phyloP scores from a whole-genome alignment of 1,284 basidiomycete species.

The Cutaneotrichosporon arboriforme region DNA sequence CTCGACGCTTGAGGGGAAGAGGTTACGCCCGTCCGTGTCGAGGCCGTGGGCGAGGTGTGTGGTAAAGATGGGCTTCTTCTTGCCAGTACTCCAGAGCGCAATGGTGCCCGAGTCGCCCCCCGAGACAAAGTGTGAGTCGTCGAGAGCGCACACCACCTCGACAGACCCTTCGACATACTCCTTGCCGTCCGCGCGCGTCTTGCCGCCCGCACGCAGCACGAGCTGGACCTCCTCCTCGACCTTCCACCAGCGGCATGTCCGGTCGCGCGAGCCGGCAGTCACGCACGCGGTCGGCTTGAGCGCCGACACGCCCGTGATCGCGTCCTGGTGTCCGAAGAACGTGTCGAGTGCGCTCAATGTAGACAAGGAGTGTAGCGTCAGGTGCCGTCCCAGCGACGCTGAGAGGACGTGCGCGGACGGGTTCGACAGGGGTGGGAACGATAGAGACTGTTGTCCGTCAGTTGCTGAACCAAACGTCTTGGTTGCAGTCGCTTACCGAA shows the following conservation, averaged over 20 bases:
- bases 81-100: constrained; percentile 84
- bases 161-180: constrained; percentile 74
- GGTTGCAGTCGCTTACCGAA: constrained; percentile 56
- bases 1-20: constrained; percentile 59
- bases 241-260: constrained; percentile 93
- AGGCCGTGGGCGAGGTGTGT: constrained; percentile 76
- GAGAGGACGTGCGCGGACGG: constrained; percentile 80
- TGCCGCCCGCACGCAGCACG: constrained; percentile 87
- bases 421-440: constrained; percentile 63
- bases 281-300: constrained; percentile 79
- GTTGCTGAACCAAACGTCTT: neutral
- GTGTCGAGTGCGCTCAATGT: constrained; percentile 92
- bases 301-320: constrained; percentile 69
- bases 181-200: constrained; percentile 47
- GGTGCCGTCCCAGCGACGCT: constrained; percentile 81
- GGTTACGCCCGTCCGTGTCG: constrained; percentile 20
- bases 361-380: constrained; percentile 83
- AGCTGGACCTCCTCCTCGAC: constrained; percentile 92
- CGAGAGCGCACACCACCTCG: constrained; percentile 89
- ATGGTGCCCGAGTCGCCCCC: constrained; percentile 94
- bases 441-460: constrained; percentile 54
- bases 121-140: constrained; percentile 84
- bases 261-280: constrained; percentile 82
- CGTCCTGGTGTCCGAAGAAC: constrained; percentile 94
- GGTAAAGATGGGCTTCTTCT: constrained; percentile 92